These are phyloP conservation scores for Mycogone perniciosa DNA, from an alignment of 2,329 filamentous ascomycete species.

Conservation along the genomic window DNA sequence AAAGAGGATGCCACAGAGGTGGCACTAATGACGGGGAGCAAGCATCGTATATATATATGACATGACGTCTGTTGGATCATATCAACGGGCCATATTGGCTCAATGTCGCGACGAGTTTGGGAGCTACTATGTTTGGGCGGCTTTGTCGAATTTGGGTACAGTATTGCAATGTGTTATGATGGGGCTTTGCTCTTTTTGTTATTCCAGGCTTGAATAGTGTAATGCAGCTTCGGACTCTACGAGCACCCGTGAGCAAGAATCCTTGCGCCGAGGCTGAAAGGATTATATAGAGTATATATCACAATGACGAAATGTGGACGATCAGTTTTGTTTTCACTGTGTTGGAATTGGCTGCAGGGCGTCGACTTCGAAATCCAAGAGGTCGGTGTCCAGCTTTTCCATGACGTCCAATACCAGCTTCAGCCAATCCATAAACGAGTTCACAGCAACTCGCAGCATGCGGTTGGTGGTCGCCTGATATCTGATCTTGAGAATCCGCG, in stretches of 20 bases:
- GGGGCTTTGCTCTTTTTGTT: not conserved
- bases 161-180: not conserved
- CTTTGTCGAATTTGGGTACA: not conserved
- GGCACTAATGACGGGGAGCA: constrained; percentile 2
- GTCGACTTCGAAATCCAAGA: constrained; percentile 37
- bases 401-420: constrained; percentile 81
- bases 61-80: not conserved
- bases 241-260: not conserved
- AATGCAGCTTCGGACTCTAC: constrained; percentile 5
- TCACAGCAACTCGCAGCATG: constrained; percentile 93
- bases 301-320: not conserved
- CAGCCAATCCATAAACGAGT: constrained; percentile 90
- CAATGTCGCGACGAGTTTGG: not conserved
- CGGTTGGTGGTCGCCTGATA: constrained; percentile 90
- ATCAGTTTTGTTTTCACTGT: constrained; percentile 14
- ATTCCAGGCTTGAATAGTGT: constrained; percentile 7
- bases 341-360: not conserved
- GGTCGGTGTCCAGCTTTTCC: constrained; percentile 82
- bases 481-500: constrained; percentile 58
- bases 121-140: constrained; percentile 7
- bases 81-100: not conserved
- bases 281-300: not conserved
- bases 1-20: not conserved
- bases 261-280: too few relatives aligned
- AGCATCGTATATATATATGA: constrained; percentile 1